phyloP scores from a whole-genome alignment of 2,329 filamentous ascomycete genomes.

The Diaporthe nobilis region DNA sequence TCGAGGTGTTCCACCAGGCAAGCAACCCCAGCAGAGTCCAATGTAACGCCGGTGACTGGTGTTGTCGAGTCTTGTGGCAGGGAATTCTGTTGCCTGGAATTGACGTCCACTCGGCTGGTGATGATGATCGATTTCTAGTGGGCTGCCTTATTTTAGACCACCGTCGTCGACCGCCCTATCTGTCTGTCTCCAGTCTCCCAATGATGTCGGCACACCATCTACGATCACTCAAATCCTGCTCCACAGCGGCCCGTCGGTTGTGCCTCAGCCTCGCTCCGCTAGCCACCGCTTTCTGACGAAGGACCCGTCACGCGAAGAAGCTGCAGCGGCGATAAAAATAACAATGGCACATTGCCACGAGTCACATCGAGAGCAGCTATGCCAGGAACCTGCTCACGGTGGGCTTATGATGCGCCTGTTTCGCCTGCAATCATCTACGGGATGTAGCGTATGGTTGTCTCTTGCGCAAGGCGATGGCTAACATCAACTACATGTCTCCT shows the following conservation, averaged over 20 bases:
- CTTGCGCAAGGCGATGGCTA: neutral
- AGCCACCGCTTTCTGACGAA: neutral
- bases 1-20: neutral
- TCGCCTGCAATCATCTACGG: neutral
- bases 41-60: slow-evolving; percentile 11
- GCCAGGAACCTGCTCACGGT: neutral
- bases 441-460: neutral
- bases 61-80: slow-evolving; percentile 10
- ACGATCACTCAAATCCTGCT: slow-evolving; percentile 7
- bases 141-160: slow-evolving; percentile 8
- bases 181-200: neutral
- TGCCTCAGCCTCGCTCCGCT: slow-evolving; percentile 2
- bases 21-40: neutral
- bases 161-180: neutral
- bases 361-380: neutral
- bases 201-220: neutral
- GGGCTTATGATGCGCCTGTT: neutral
- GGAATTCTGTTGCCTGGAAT: slow-evolving; percentile 36
- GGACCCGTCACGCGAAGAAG: neutral
- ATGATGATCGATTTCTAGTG: neutral
- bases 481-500: neutral
- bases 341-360: neutral
- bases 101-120: neutral
- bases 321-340: neutral
- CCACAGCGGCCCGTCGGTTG: slow-evolving; percentile 7